phyloP scores from a whole-genome alignment of 2,329 filamentous ascomycete genomes.

The Cladosporium sp. region DNA sequence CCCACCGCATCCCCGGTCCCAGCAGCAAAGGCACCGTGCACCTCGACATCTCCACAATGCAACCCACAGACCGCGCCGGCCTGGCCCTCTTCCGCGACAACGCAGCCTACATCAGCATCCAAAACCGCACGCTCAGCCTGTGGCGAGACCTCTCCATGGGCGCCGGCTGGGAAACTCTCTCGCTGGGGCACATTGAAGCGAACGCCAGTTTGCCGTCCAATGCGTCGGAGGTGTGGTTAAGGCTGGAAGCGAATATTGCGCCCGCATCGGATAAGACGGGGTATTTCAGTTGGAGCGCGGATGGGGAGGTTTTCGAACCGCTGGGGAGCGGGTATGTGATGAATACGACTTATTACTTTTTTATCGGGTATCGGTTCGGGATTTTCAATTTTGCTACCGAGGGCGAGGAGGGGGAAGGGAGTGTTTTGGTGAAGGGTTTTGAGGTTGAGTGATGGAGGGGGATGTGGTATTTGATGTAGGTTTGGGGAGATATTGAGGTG shows the following conservation, averaged over 20 bases:
- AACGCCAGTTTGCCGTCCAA: slow-evolving; percentile 15
- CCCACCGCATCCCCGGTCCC: slow-evolving; percentile 38
- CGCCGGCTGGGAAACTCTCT: slow-evolving; percentile 28
- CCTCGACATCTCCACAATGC: slow-evolving; percentile 47
- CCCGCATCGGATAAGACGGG: slow-evolving; percentile 27
- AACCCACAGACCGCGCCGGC: slow-evolving; percentile 49
- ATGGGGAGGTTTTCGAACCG: slow-evolving; percentile 31
- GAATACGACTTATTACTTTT: slow-evolving; percentile 35
- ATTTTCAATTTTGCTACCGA: slow-evolving; percentile 37
- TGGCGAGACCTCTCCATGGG: slow-evolving; percentile 36
- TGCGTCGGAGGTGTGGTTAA: slow-evolving; percentile 29
- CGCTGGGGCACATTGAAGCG: slow-evolving; percentile 29
- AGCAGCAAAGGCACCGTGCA: slow-evolving; percentile 45
- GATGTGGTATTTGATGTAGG: neutral
- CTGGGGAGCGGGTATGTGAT: slow-evolving; percentile 30
- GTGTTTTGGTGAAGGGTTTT: slow-evolving; percentile 19
- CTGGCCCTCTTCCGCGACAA: slow-evolving; percentile 51
- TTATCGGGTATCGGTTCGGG: slow-evolving; percentile 36
- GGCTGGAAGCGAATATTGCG: slow-evolving; percentile 33
- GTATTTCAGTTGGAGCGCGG: slow-evolving; percentile 35
- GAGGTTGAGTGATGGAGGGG: slow-evolving; percentile 2
- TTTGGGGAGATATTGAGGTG: too few species aligned
- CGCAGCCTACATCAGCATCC: slow-evolving; percentile 50
- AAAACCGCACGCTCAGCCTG: slow-evolving; percentile 35
- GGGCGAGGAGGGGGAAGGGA: slow-evolving; percentile 29